These are phyloP conservation scores for Fusarium sp. DNA, from an alignment of 2,329 filamentous ascomycete genomes.

Conservation along the genomic window DNA sequence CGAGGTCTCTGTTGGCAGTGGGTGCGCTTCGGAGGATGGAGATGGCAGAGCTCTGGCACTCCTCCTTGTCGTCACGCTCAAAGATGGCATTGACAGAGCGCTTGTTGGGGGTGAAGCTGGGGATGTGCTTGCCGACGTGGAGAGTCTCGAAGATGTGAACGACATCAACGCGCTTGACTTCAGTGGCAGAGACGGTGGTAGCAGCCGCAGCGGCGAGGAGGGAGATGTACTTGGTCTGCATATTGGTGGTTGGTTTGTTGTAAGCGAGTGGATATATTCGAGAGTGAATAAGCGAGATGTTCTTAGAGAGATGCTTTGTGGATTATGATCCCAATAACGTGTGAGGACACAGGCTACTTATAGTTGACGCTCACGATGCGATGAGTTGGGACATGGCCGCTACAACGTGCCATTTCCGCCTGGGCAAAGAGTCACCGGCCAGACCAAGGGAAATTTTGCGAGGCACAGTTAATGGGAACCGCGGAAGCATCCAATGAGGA, in stretches of 20 bases:
- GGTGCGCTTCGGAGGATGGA: constrained; percentile 8
- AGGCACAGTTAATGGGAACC: constrained; percentile 4
- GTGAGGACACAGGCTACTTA: background rate
- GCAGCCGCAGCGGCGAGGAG: constrained; percentile 22
- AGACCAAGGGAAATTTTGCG: background rate
- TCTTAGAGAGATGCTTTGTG: background rate
- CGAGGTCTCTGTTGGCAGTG: background rate
- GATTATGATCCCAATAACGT: background rate
- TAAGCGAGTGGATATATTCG: background rate
- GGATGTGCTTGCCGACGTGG: constrained; percentile 13
- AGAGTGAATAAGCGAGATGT: background rate
- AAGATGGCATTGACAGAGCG: constrained; percentile 17
- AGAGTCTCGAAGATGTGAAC: constrained; percentile 30
- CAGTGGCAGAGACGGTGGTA: background rate
- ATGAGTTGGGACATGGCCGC: background rate
- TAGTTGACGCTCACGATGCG: background rate
- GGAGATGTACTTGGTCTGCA: constrained; percentile 15
- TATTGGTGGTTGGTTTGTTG: background rate
- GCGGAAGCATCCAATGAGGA: background rate
- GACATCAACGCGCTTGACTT: constrained; percentile 16
- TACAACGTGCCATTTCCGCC: background rate
- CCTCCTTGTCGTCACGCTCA: background rate
- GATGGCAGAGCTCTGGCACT: constrained; percentile 10
- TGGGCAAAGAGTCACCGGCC: background rate
- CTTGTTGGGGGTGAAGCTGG: constrained; percentile 23